phyloP scores from a whole-genome alignment of 73 alveolate genomes.

The Uronychia binucleata region DNA sequence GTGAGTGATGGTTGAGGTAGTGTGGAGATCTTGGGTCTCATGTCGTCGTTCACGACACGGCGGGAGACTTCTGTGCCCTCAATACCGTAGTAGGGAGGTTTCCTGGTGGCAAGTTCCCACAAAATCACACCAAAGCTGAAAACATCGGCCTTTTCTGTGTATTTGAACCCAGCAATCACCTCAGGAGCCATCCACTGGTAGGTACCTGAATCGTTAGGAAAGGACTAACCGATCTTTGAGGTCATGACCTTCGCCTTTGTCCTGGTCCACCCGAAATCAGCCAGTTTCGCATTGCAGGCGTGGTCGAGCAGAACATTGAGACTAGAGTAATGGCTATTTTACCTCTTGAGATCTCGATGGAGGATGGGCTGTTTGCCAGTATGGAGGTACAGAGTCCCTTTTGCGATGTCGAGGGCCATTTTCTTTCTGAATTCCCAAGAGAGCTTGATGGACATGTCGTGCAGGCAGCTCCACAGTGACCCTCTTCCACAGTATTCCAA shows the following conservation, averaged over 20 bases:
- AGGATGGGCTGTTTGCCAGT: slow-evolving; percentile 94
- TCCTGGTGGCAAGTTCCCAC: slow-evolving; percentile 98
- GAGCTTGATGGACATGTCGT: slow-evolving; percentile 77
- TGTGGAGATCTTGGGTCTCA: slow-evolving; percentile 64
- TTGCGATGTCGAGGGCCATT: slow-evolving; percentile 96
- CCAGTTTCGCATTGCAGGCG: slow-evolving; percentile 92
- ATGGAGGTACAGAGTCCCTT: slow-evolving; percentile 97
- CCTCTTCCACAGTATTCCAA: slow-evolving; percentile 97
- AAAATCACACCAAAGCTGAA: slow-evolving; percentile 97
- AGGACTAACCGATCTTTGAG: slow-evolving; percentile 96
- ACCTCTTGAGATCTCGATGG: slow-evolving; percentile 94
- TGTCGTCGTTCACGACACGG: slow-evolving; percentile 92
- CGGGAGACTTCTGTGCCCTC: slow-evolving; percentile 92
- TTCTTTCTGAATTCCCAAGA: slow-evolving; percentile 94
- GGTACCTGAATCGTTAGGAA: too few species aligned
- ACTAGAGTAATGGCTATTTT: slow-evolving; percentile 17
- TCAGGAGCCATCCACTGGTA: slow-evolving; percentile 99
- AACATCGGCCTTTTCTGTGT: slow-evolving; percentile 98
- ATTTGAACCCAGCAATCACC: slow-evolving; percentile 93
- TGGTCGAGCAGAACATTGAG: slow-evolving; percentile 96
- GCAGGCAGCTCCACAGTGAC: slow-evolving; percentile 93
- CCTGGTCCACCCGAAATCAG: slow-evolving; percentile 99
- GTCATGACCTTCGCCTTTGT: slow-evolving; percentile 94
- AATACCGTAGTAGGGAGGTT: slow-evolving; percentile 97
- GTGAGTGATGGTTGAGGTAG: slow-evolving; percentile 93